phyloP scores from a whole-genome alignment of 1,139 yeast genomes.

The Geotrichum cucujoidarum region DNA sequence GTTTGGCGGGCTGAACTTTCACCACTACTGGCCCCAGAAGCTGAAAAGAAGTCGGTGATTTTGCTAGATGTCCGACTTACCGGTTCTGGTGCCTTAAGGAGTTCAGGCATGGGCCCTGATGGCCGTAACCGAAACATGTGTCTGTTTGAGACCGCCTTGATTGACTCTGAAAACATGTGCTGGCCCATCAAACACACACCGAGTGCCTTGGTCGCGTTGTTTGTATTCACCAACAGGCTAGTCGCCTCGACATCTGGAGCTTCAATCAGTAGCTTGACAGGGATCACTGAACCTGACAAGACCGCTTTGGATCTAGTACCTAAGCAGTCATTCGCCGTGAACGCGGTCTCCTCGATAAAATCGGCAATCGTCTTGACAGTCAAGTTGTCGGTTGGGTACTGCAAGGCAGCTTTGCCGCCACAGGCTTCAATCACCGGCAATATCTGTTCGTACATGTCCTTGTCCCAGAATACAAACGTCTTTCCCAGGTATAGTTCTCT shows the following conservation, averaged over 20 bases:
- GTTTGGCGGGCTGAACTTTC: neutral
- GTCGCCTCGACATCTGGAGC: neutral
- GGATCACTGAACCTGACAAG: conserved; percentile 5
- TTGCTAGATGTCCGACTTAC: neutral
- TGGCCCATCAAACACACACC: conserved; percentile 7
- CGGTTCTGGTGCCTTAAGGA: neutral
- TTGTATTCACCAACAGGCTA: neutral
- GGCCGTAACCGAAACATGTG: conserved; percentile 7
- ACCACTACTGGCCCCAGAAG: neutral
- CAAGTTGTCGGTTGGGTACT: neutral
- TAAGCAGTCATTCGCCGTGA: neutral
- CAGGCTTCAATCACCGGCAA: conserved; percentile 23
- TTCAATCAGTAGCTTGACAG: conserved; percentile 4
- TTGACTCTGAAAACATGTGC: neutral
- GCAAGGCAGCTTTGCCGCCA: conserved; percentile 22
- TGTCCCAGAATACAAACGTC: conserved; percentile 20
- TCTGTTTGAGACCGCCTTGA: conserved; percentile 3
- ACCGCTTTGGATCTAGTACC: conserved; percentile 3
- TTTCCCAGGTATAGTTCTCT: conserved; percentile 18
- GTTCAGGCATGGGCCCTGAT: conserved; percentile 5
- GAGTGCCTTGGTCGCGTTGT: conserved; percentile 9
- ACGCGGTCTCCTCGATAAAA: conserved; percentile 7
- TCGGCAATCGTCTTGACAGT: conserved; percentile 5
- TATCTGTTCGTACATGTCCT: conserved; percentile 20
- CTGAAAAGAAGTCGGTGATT: conserved; percentile 11